Base-by-base conservation (phyloP, 495 filamentous ascomycete species). In the Neurospora sp. region DNA sequence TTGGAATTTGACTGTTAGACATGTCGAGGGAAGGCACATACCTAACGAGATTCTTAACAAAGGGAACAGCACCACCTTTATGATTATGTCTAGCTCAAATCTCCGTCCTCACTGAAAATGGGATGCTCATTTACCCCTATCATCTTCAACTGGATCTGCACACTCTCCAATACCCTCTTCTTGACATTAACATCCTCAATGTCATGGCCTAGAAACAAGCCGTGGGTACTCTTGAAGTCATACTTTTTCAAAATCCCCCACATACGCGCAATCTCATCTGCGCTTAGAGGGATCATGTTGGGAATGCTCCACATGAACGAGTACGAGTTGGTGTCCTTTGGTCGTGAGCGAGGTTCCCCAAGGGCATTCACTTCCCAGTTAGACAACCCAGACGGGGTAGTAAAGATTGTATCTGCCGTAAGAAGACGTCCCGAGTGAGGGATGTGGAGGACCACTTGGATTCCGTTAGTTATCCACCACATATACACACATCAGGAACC, bases 241-340 rank as follows among this genome's bases (percentile, higher is more conserved):
- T 88, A 86, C 12, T 82, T 80, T 79, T 83, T 86, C 20, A 91
- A 73, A 0, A 85, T 78, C 1, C 71, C 70, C 85, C 83, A 90
- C 83, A 89, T 89, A 35, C 77, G 77, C 70, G 80, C 74, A 45
- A 92, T 84, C 77, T 86, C 86, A 20, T 81, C 75, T 4, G 89
- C 85, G n/a, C 83, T 75, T 5, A 94, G 85, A 0, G 92, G 92
- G 22, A 94, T 93, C 87, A 91, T 89, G 78, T 95, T 94, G 4
- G 92, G 92, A 76, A 91, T 90, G 22, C 88, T 90, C 89, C 90
- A 94, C 89, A 92, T 90, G 81, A 95, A 94, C 4, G 87, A 78
- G 79, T 87, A 95, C 45, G 84, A 87, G 8, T 86, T 89, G 71
- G 89, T 87, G 1, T 87, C 89, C 7, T 80, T 72, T 4, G 84